phyloP scores from a whole-genome alignment of 257 asterid genomes.

The Oldenlandia corymbosa region DNA sequence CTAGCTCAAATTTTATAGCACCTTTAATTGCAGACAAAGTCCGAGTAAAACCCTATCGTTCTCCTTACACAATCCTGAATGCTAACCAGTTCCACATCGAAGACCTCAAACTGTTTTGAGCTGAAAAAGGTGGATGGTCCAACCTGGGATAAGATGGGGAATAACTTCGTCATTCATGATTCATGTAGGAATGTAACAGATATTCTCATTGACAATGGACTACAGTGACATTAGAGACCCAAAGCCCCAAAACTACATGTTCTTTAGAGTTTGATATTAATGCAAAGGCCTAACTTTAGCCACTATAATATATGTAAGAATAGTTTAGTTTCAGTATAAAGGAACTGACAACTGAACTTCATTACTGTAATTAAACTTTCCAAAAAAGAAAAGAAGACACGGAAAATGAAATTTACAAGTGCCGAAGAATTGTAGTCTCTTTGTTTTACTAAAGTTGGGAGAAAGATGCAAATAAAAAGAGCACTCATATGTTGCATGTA shows the following conservation, averaged over 20 bases:
- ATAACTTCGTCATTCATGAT: not conserved
- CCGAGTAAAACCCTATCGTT: constrained; percentile 93
- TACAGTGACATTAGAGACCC: too few relatives aligned
- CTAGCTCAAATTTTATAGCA: not conserved
- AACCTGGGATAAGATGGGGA: constrained; percentile 44
- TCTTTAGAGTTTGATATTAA: too few relatives aligned
- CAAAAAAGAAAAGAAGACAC: too few relatives aligned
- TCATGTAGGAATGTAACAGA: constrained; percentile 6
- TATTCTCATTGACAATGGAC: not conserved
- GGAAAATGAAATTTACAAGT: too few relatives aligned
- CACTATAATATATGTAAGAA: not conserved
- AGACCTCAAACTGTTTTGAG: constrained; percentile 88
- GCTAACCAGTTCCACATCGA: constrained; percentile 74
- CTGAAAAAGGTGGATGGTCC: constrained; percentile 97
- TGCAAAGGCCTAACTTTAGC: not conserved
- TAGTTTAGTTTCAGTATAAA: not conserved
- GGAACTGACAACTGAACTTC: too few relatives aligned
- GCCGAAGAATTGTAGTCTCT: not conserved
- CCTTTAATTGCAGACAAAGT: constrained; percentile 66
- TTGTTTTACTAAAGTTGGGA: not conserved
- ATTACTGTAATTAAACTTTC: too few relatives aligned
- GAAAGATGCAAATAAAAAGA: not conserved
- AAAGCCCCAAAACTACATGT: too few relatives aligned
- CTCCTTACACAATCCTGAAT: constrained; percentile 87
- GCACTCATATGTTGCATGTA: not conserved